phyloP scores from a whole-genome alignment of 1,139 yeast species.

The Sugiyamaella neomexicana region DNA sequence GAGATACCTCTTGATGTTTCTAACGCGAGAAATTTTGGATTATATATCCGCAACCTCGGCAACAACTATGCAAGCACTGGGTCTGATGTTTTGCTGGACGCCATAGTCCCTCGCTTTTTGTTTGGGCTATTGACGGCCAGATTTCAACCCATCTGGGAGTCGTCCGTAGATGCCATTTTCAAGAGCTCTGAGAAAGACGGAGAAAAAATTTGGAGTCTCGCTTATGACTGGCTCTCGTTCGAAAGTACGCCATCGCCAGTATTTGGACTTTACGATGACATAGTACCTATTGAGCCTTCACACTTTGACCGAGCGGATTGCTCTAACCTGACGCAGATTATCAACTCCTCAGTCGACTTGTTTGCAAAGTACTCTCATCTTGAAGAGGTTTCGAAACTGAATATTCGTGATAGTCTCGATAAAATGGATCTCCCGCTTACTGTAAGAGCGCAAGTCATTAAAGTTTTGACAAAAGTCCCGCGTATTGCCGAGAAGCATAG shows the following conservation, averaged over 20 bases:
- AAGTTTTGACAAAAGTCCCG: constrained; percentile 55
- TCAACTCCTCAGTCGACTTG: neutral
- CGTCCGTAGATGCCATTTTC: constrained; percentile 62
- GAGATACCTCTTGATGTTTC: constrained; percentile 66
- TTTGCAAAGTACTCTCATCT: constrained; percentile 7
- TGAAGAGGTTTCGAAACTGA: constrained; percentile 9
- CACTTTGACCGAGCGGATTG: constrained; percentile 1
- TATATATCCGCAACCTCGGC: constrained; percentile 66
- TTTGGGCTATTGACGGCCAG: constrained; percentile 74
- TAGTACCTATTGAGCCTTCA: constrained; percentile 1
- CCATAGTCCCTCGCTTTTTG: constrained; percentile 54
- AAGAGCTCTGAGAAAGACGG: constrained; percentile 48
- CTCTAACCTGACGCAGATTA: constrained; percentile 12
- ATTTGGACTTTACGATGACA: constrained; percentile 12
- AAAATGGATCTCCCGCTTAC: constrained; percentile 4
- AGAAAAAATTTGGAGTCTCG: constrained; percentile 57
- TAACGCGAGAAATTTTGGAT: constrained; percentile 73
- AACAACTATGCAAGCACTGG: constrained; percentile 48
- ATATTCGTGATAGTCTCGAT: constrained; percentile 5
- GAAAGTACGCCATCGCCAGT: neutral
- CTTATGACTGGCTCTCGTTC: constrained; percentile 43
- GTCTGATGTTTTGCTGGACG: constrained; percentile 43
- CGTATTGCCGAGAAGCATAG: constrained; percentile 66
- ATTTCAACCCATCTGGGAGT: constrained; percentile 86
- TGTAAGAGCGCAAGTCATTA: constrained; percentile 21